These are phyloP conservation scores for Falciphora oryzae DNA, from an alignment of 2,329 filamentous ascomycete species.

Conservation along the genomic window DNA sequence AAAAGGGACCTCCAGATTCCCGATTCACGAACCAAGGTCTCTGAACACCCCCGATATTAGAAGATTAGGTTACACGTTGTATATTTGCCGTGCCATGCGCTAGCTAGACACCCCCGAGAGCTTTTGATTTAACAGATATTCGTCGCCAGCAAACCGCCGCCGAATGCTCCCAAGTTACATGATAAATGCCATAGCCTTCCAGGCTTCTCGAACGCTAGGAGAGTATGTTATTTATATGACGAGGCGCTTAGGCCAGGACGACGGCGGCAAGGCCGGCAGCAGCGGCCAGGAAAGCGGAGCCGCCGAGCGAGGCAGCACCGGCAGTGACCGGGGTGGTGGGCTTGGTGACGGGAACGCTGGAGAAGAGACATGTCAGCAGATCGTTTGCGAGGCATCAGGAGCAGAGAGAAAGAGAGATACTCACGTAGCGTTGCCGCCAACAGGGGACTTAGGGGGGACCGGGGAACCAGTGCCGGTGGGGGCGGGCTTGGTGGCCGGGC, in stretches of 20 bases:
- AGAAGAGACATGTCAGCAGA: constrained; percentile 14
- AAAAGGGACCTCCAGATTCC: neutral
- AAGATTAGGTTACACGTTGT: constrained; percentile 41
- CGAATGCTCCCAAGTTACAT: constrained; percentile 12
- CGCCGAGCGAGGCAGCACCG: constrained; percentile 47
- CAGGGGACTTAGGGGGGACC: constrained; percentile 18
- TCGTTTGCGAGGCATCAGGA: too few relatives aligned
- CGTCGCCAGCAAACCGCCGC: constrained; percentile 19
- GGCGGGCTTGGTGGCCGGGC: constrained; percentile 29
- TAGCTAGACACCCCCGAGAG: constrained; percentile 18
- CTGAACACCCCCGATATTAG: constrained; percentile 31
- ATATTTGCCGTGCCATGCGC: constrained; percentile 21
- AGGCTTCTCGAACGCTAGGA: constrained; percentile 31
- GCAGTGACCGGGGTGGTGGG: constrained; percentile 36
- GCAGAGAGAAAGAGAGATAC: constrained; percentile 17
- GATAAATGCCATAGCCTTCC: constrained; percentile 32
- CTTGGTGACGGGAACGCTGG: constrained; percentile 14
- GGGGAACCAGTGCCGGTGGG: constrained; percentile 12
- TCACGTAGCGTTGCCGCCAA: constrained; percentile 27
- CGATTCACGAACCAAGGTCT: neutral
- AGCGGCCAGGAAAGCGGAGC: constrained; percentile 49
- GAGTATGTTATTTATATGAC: constrained; percentile 16
- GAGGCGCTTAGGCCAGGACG: constrained; percentile 44
- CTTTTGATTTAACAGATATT: constrained; percentile 27
- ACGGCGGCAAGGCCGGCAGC: constrained; percentile 48